Evolutionary conservation across 495 filamentous ascomycete genomes (phyloP).

Genomic region (Letharia lupina): DNA sequence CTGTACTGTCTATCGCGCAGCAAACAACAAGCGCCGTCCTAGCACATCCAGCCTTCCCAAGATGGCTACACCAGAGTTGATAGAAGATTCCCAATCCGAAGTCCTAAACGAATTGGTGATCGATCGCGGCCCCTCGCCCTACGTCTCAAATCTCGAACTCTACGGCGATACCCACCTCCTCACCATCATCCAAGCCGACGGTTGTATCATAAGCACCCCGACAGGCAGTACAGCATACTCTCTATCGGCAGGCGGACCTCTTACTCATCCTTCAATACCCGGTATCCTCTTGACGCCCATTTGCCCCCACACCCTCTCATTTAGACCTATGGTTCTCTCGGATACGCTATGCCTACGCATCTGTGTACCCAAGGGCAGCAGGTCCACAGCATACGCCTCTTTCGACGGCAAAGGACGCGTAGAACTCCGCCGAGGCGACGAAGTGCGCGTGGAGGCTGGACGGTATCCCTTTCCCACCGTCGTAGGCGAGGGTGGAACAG

Average conservation of each 20-base stretch:
- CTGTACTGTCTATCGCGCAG: constrained; percentile 74
- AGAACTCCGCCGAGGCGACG: constrained; percentile 84
- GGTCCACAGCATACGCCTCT: constrained; percentile 86
- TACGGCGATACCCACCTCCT: constrained; percentile 89
- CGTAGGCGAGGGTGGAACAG: constrained; percentile 52
- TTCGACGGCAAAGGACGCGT: constrained; percentile 95
- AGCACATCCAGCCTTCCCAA: constrained; percentile 9
- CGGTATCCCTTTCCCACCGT: constrained; percentile 96
- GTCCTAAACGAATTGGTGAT: constrained; percentile 97
- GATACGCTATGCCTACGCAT: constrained; percentile 87
- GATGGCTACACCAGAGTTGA: constrained; percentile 40
- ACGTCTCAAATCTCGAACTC: constrained; percentile 89
- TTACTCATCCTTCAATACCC: constrained; percentile 94
- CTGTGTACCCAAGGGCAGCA: constrained; percentile 71
- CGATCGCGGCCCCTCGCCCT: constrained; percentile 91
- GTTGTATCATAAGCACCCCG: constrained; percentile 93
- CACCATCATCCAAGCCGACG: constrained; percentile 91
- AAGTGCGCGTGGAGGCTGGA: constrained; percentile 86
- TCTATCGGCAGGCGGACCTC: constrained; percentile 86
- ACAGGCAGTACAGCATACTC: constrained; percentile 94
- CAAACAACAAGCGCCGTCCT: constrained; percentile 10
- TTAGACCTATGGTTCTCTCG: constrained; percentile 97
- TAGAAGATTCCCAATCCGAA: constrained; percentile 81
- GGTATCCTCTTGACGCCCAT: constrained; percentile 96
- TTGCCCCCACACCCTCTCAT: constrained; percentile 92